Percentiles rank a stretch among this genome's conserved stretches.
Evolutionary conservation across 2,329 filamentous ascomycete genomes (phyloP).

Genomic region (Pezicula neosporulosa): DNA sequence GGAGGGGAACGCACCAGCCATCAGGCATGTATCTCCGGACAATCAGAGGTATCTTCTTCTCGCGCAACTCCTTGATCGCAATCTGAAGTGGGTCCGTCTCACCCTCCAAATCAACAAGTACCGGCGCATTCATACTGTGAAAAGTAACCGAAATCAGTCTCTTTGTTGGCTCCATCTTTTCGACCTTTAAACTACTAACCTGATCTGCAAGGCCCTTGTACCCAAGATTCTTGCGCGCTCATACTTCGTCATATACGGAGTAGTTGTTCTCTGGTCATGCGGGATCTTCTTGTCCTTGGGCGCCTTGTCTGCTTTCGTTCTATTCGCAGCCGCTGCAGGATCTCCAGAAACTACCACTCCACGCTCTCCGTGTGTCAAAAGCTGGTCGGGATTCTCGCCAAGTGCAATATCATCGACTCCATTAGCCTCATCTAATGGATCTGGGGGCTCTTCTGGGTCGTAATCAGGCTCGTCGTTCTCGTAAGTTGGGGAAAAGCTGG

Average conservation of each 20-base stretch:
- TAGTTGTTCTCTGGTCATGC: constrained; percentile 83
- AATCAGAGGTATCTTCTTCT: constrained; percentile 98
- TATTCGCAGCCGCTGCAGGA: constrained; percentile 54
- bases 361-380: constrained; percentile 28
- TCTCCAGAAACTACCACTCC: constrained; percentile 57
- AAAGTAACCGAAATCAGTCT: not conserved
- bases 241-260: constrained; percentile 99
- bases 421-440: constrained; percentile 46
- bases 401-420: constrained; percentile 49
- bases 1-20: constrained; percentile 70
- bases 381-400: constrained; percentile 51
- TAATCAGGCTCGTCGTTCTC: constrained; percentile 66
- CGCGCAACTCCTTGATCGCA: constrained; percentile 92
- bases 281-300: constrained; percentile 84
- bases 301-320: constrained; percentile 50
- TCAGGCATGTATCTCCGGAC: constrained; percentile 94
- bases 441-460: constrained; percentile 51
- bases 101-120: constrained; percentile 93
- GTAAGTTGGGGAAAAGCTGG: constrained; percentile 66
- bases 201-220: constrained; percentile 92
- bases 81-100: constrained; percentile 98
- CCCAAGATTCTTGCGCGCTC: constrained; percentile 91
- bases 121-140: constrained; percentile 92
- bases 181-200: constrained; percentile 49
- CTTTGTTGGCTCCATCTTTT: not conserved